These are phyloP conservation scores for Haematococcus sp. DNA, from an alignment of 139 green algal genomes.

Conservation along the genomic window DNA sequence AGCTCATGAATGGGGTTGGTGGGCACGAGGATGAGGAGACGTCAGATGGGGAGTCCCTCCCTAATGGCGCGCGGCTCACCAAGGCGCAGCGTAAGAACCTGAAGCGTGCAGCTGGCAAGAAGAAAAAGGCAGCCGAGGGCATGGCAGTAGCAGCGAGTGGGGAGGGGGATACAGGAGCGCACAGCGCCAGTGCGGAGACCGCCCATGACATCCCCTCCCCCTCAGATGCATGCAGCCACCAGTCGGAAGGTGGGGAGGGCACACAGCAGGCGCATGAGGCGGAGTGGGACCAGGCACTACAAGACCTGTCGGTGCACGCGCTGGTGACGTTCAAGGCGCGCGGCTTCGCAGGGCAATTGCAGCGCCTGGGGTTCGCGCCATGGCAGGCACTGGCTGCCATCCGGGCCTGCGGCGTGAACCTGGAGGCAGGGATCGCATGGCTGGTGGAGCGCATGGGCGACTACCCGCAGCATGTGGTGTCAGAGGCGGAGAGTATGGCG, in stretches of 20 bases:
- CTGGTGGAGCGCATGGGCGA: slow-evolving; percentile 49
- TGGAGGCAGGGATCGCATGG: slow-evolving; percentile 52
- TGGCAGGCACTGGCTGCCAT: slow-evolving; percentile 49
- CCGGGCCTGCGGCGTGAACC: slow-evolving; percentile 50
- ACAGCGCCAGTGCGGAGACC: neutral
- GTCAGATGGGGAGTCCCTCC: neutral
- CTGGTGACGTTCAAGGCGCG: slow-evolving; percentile 38
- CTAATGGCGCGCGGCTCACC: slow-evolving; percentile 34
- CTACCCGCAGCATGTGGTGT: slow-evolving; percentile 8
- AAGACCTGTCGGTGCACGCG: slow-evolving; percentile 39
- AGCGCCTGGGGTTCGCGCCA: slow-evolving; percentile 50
- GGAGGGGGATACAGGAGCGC: neutral
- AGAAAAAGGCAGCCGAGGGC: slow-evolving; percentile 16
- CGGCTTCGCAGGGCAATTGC: slow-evolving; percentile 37
- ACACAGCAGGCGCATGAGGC: neutral
- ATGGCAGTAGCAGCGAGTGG: neutral
- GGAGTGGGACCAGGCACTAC: slow-evolving; percentile 20
- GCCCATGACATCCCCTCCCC: neutral
- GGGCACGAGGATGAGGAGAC: slow-evolving; percentile 5
- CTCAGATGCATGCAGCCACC: neutral
- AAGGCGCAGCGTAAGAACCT: slow-evolving; percentile 75
- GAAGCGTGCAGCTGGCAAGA: slow-evolving; percentile 65
- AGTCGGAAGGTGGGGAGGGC: neutral
- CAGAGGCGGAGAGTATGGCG: slow-evolving; percentile 1
- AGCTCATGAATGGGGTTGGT: neutral